Base-by-base conservation (phyloP, 169 alveolate species). In the Babesia sp. region DNA sequence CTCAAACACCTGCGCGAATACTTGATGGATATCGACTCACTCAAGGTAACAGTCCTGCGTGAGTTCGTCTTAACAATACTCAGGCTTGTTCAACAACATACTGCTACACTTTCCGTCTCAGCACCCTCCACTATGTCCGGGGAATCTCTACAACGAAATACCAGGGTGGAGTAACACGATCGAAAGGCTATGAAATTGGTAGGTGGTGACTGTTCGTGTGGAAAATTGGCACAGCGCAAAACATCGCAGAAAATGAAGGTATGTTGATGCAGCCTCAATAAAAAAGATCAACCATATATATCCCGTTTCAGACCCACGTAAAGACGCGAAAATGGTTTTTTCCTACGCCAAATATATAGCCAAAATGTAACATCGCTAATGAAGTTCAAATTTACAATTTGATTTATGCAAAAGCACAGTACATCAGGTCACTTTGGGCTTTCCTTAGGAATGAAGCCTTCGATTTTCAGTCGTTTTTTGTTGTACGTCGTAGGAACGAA, bases 401-500 rank as follows among this genome's bases (percentile, higher is more conserved):
- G 55, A 1, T 2, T 29, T 1, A 36, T 22, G 22, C n/a, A 54
- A 0, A 26, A 11, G 31, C 50, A 64, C 11, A 8, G 3, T 18
- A 16, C 14, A 16, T 16, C 24, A 5, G 28, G 74, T n/a, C 29
- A 41, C 31, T 64, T 48, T 0, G 44, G 74, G 39, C 54, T 64
- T 36, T 16, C 42, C 26, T 69, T 71, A 4, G 54, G 54, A 12
- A 73, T 42, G 28, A 18, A 59, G 9, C 84, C 75, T 37, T 59
- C 84, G n/a, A 59, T 73, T 26, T 37, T 73, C 36, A 73, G 70
- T 26, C 75, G 36, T 45, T 73, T 73, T 11, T 68, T 44, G 5
- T 3, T 64, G 59, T 59, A 57, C 20, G 84, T 73, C 20, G 71
- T 73, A 18, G 84, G 84, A 7, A 73, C 84, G 24, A 73, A 73